Conservation (phyloP, 768 basidiomycete species). For the Suillus occidentalis region DNA sequence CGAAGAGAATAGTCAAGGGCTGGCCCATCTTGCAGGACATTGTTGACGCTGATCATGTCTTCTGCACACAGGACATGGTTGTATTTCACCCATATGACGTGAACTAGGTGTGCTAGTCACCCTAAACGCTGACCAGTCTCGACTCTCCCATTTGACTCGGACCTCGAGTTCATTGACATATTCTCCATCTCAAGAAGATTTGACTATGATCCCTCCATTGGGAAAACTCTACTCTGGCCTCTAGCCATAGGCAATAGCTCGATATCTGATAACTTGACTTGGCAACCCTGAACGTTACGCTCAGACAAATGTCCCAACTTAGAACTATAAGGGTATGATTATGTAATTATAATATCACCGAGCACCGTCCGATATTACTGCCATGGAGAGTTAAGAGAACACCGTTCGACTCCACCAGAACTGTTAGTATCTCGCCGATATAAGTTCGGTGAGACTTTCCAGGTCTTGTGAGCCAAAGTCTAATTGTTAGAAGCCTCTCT, state of each 20-base stretch:
- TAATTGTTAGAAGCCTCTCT: neutral
- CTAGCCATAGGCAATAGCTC: neutral
- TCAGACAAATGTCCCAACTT: too few species aligned
- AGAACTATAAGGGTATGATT: too few species aligned
- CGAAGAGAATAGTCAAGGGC: slow-evolving; percentile 47
- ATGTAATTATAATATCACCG: too few species aligned
- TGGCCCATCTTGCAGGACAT: slow-evolving; percentile 46
- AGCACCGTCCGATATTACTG: neutral
- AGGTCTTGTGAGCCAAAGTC: neutral
- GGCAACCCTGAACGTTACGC: too few species aligned
- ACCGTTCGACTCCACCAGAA: neutral
- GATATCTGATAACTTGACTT: neutral
- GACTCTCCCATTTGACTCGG: too few species aligned
- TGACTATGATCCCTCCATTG: neutral
- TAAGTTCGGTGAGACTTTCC: neutral
- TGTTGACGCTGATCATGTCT: too few species aligned
- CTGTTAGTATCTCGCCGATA: neutral
- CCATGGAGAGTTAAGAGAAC: neutral
- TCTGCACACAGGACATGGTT: too few species aligned
- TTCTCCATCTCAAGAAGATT: neutral
- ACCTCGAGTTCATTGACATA: neutral
- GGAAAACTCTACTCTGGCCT: neutral
- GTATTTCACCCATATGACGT: neutral
- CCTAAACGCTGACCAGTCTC: neutral
- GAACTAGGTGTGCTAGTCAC: neutral